Percentiles rank a stretch among this genome's conserved stretches.
Evolutionary conservation across 768 basidiomycete genomes (phyloP).

Genomic region (Macrolepiota fuliginosa): DNA sequence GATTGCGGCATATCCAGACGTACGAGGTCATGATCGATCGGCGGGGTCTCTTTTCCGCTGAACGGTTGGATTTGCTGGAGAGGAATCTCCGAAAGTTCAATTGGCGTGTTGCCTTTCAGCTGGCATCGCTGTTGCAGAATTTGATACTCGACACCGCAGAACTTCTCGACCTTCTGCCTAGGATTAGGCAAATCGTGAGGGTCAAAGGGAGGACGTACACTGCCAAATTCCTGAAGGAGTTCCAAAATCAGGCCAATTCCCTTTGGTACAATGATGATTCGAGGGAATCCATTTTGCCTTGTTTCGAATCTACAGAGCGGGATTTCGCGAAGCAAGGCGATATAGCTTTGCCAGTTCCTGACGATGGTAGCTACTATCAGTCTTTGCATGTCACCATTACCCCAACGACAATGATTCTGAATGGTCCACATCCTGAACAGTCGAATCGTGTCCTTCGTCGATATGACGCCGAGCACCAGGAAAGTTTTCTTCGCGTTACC

Average conservation of each 20-base stretch:
- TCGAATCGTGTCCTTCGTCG: slow-evolving; percentile 18
- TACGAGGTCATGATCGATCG: slow-evolving; percentile 37
- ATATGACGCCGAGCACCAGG: slow-evolving; percentile 14
- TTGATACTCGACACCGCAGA: slow-evolving; percentile 49
- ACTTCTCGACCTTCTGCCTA: slow-evolving; percentile 38
- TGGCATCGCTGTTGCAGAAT: slow-evolving; percentile 42
- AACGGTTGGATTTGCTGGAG: slow-evolving; percentile 27
- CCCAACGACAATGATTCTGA: slow-evolving; percentile 14
- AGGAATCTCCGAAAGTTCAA: slow-evolving; percentile 32
- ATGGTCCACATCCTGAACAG: slow-evolving; percentile 17
- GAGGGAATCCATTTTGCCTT: slow-evolving; percentile 26
- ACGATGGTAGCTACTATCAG: slow-evolving; percentile 31
- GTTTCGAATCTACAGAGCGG: slow-evolving; percentile 25
- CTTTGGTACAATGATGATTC: slow-evolving; percentile 25
- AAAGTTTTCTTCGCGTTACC: slow-evolving; percentile 17
- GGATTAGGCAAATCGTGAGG: slow-evolving; percentile 28
- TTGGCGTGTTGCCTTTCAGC: slow-evolving; percentile 60
- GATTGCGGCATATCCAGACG: slow-evolving; percentile 32
- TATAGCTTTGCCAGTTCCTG: slow-evolving; percentile 23
- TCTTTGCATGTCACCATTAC: slow-evolving; percentile 24
- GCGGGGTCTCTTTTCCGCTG: slow-evolving; percentile 42
- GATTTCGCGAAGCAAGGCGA: slow-evolving; percentile 24
- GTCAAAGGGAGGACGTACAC: slow-evolving; percentile 33
- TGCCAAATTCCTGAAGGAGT: slow-evolving; percentile 40
- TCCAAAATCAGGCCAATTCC: slow-evolving; percentile 21